phyloP scores from a whole-genome alignment of 2,329 filamentous ascomycete genomes.

The Colletotrichum tofieldiae region DNA sequence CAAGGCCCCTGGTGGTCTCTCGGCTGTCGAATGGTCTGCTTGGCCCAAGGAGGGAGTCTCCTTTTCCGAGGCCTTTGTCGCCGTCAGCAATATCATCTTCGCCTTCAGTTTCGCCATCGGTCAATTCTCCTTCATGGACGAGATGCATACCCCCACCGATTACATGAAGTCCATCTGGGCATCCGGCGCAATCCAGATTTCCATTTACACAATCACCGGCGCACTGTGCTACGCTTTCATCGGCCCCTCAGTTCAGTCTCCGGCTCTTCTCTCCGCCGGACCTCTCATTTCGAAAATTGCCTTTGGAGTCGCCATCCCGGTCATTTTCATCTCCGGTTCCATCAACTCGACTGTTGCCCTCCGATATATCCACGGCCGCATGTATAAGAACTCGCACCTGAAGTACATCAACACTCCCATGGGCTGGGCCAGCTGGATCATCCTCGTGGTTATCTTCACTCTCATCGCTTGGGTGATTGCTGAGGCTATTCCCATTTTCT shows the following conservation, averaged over 20 bases:
- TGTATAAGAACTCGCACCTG: constrained; percentile 59
- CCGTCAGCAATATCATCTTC: constrained; percentile 79
- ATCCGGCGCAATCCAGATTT: constrained; percentile 73
- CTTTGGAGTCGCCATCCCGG: constrained; percentile 79
- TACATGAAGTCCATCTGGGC: constrained; percentile 71
- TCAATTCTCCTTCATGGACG: constrained; percentile 68
- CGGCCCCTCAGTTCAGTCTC: constrained; percentile 74
- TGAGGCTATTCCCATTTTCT: constrained; percentile 81
- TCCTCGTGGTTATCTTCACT: constrained; percentile 71
- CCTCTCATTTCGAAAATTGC: constrained; percentile 74
- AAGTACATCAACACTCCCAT: constrained; percentile 64
- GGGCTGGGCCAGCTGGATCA: constrained; percentile 72
- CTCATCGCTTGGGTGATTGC: constrained; percentile 79
- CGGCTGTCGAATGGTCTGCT: constrained; percentile 57
- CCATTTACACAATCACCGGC: constrained; percentile 77
- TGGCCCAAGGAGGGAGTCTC: constrained; percentile 62
- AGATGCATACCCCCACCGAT: constrained; percentile 66
- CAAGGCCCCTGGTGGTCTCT: constrained; percentile 53
- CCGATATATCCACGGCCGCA: constrained; percentile 62
- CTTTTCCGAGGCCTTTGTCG: constrained; percentile 71
- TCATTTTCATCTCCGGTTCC: constrained; percentile 82
- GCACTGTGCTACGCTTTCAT: constrained; percentile 80
- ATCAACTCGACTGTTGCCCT: constrained; percentile 71
- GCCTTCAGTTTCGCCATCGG: constrained; percentile 74
- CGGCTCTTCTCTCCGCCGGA: constrained; percentile 78